A percentile compares a stretch with the other conserved stretches of the same genome.
Conservation (phyloP, 345 rosid species). For the Corchorus capsularis region DNA sequence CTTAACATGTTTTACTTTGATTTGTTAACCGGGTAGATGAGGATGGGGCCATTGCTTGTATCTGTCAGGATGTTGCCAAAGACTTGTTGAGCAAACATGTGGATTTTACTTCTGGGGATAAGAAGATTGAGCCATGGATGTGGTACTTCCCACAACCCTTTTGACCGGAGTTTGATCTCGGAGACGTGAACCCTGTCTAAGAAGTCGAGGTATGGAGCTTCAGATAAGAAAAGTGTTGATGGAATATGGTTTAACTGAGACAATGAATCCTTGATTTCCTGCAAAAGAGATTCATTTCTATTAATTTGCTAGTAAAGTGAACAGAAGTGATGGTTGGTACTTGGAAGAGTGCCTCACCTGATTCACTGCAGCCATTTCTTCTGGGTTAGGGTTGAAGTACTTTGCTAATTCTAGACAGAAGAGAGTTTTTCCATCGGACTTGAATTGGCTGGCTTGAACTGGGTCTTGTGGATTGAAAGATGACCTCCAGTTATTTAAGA, state of each 20-base stretch:
- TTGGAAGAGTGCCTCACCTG: constrained; percentile 50
- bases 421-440: constrained; percentile 73
- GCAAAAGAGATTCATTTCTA: constrained; percentile 27
- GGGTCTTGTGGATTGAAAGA: constrained; percentile 84
- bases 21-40: constrained; percentile 88
- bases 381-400: constrained; percentile 48
- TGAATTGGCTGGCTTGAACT: constrained; percentile 71
- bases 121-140: constrained; percentile 99
- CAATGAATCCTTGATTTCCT: constrained; percentile 64
- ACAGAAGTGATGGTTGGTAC: constrained; percentile 19
- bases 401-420: constrained; percentile 91
- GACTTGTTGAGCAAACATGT: constrained; percentile 66
- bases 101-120: constrained; percentile 72
- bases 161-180: constrained; percentile 74
- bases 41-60: constrained; percentile 93
- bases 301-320: background rate
- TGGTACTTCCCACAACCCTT: constrained; percentile 97
- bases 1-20: constrained; percentile 59
- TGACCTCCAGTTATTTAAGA: constrained; percentile 79
- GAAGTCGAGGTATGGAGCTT: constrained; percentile 77
- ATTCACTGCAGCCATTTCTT: constrained; percentile 37
- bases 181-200: constrained; percentile 90
- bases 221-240: constrained; percentile 73
- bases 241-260: constrained; percentile 65
- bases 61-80: constrained; percentile 76